Base-by-base conservation (phyloP, 192 early-diverging fungal genomes). In the Dissophora globulifera region DNA sequence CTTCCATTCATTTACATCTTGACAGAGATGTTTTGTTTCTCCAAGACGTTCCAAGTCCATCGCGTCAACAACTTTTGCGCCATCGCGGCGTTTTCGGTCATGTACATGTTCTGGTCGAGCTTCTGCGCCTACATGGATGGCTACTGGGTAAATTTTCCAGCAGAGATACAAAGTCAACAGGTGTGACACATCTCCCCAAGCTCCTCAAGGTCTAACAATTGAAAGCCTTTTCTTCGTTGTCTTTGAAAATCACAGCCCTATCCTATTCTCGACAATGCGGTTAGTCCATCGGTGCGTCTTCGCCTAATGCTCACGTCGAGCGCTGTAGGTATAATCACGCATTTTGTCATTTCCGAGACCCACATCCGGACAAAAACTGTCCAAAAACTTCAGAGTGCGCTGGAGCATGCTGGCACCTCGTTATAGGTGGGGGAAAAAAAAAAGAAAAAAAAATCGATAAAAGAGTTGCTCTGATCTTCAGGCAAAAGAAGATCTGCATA, bases 81-180 rank as follows among this genome's bases (percentile, higher is more conserved):
- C 22, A 8, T 58, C 1, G 0, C 26, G 1, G 22, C 43, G 5
- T 74, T 74, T 33, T 20, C 40, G 1, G 1, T 59, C 2, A 57
- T 52, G 5, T 74, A 74, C 27, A 33, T 64, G 7, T 11, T 27
- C 4, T 74, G 70, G 70, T 64, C 70, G 1, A 64, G 61, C 47
- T 27, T 64, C 19, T 74, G 70, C 30, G 70, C 70, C 2, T 20
- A 74, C 31, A 74, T 58, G 52, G 56, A 74, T 46, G 70, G 70
- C 0, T 53, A 52, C 41, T 74, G 70, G 69, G 69, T 62, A 70
- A 58, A n/a, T n/a, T 10, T 27, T 49, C n/a, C n/a, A n/a, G n/a
- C n/a, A n/a, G n/a, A n/a, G n/a, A n/a, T n/a, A n/a, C n/a, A n/a
- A n/a, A n/a, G n/a, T n/a, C n/a, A n/a, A n/a, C n/a, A n/a, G n/a